phyloP scores from a whole-genome alignment of 2,329 filamentous ascomycete genomes.

The Monosporascus sp. region DNA sequence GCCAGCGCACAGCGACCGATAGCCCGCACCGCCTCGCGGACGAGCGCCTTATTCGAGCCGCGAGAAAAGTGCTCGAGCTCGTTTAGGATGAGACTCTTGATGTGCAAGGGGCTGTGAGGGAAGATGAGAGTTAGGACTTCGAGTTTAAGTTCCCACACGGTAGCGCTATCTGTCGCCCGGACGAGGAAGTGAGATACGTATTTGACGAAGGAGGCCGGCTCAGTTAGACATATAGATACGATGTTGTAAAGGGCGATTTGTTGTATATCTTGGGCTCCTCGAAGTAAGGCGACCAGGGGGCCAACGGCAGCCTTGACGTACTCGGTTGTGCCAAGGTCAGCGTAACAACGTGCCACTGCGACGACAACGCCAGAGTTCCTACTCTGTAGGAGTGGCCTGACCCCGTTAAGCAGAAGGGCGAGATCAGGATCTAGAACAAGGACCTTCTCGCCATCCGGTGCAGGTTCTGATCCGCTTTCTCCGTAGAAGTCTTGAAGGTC shows the following conservation, averaged over 20 bases:
- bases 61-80: slow-evolving; percentile 92
- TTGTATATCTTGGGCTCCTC: slow-evolving; percentile 81
- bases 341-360: slow-evolving; percentile 78
- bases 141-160: slow-evolving; percentile 87
- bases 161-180: slow-evolving; percentile 68
- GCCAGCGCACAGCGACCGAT: slow-evolving; percentile 90
- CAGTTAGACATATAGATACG: slow-evolving; percentile 77
- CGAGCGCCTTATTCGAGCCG: slow-evolving; percentile 65
- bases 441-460: slow-evolving; percentile 46
- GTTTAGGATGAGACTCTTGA: slow-evolving; percentile 82
- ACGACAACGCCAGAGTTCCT: slow-evolving; percentile 91
- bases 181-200: slow-evolving; percentile 89
- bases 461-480: slow-evolving; percentile 48
- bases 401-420: slow-evolving; percentile 70
- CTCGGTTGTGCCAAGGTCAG: slow-evolving; percentile 73
- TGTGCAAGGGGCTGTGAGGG: slow-evolving; percentile 67
- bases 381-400: slow-evolving; percentile 81
- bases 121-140: slow-evolving; percentile 90
- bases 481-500: slow-evolving; percentile 76
- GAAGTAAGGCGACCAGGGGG: slow-evolving; percentile 78
- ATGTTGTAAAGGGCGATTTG: slow-evolving; percentile 91
- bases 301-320: slow-evolving; percentile 74
- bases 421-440: slow-evolving; percentile 75
- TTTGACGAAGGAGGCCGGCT: slow-evolving; percentile 76
- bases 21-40: slow-evolving; percentile 84